A percentile compares a stretch with the other conserved stretches of the same genome.
These are phyloP conservation scores for Skeletonema marinoi DNA, from an alignment of 108 stramenopile species.

Conservation along the genomic window DNA sequence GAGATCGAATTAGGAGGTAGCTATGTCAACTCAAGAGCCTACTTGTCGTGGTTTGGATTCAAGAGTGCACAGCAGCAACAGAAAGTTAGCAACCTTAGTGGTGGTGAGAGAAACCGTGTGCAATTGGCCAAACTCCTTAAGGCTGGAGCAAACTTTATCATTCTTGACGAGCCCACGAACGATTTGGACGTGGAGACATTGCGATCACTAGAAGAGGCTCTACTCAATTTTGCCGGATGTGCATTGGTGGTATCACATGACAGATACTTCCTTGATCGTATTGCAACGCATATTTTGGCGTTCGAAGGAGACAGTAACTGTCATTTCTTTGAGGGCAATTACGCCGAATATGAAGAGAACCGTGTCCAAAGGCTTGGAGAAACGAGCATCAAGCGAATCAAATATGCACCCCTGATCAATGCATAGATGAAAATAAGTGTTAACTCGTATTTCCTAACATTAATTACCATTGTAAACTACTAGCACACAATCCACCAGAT, in stretches of 20 bases:
- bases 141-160: slow-evolving; percentile 84
- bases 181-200: slow-evolving; percentile 89
- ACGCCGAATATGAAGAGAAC: slow-evolving; percentile 87
- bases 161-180: slow-evolving; percentile 96
- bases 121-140: slow-evolving; percentile 91
- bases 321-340: slow-evolving; percentile 87
- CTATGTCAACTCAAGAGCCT: slow-evolving; percentile 84
- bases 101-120: slow-evolving; percentile 94
- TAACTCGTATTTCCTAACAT: background rate
- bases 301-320: slow-evolving; percentile 94
- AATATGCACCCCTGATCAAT: slow-evolving; percentile 85
- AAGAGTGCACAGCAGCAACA: slow-evolving; percentile 87
- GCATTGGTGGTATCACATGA: slow-evolving; percentile 96
- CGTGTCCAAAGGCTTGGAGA: slow-evolving; percentile 75
- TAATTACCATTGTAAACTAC: slow-evolving; percentile 2
- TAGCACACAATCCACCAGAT: slow-evolving; percentile 35
- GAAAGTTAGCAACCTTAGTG: slow-evolving; percentile 80
- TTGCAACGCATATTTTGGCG: slow-evolving; percentile 93
- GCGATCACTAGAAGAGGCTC: slow-evolving; percentile 89
- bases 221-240: slow-evolving; percentile 92
- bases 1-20: slow-evolving; percentile 87
- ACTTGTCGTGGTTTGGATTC: slow-evolving; percentile 93
- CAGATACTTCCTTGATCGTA: slow-evolving; percentile 94
- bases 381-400: slow-evolving; percentile 79
- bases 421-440: slow-evolving; percentile 35